A percentile compares a stretch with the other conserved stretches of the same genome.
These are phyloP conservation scores for Suillus brevipes DNA, from an alignment of 768 basidiomycete species.

Conservation along the genomic window DNA sequence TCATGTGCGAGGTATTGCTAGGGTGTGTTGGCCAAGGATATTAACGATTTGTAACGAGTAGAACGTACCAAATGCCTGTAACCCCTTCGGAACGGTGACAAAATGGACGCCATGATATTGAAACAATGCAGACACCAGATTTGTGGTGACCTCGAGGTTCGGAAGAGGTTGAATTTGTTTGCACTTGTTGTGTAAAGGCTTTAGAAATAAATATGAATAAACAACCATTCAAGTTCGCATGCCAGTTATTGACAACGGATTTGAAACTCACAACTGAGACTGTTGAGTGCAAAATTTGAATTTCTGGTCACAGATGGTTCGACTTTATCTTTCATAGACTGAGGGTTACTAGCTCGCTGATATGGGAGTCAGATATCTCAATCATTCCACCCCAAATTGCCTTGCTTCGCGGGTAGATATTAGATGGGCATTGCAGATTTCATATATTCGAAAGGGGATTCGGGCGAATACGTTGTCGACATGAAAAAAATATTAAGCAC, in stretches of 20 bases:
- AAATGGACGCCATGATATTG: slow-evolving; percentile 28
- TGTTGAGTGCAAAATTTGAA: neutral
- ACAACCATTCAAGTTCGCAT: neutral
- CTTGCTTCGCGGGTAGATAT: neutral
- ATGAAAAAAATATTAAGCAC: neutral
- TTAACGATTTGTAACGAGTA: no score
- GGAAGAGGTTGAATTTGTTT: neutral
- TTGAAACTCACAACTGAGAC: no score
- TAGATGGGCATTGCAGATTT: neutral
- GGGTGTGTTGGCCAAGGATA: neutral
- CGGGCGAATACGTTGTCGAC: neutral
- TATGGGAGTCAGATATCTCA: neutral
- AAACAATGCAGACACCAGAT: slow-evolving; percentile 3
- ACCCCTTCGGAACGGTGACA: slow-evolving; percentile 29
- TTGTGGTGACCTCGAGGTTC: slow-evolving; percentile 1
- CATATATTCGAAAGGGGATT: neutral
- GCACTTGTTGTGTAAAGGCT: slow-evolving; percentile 2
- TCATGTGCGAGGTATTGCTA: slow-evolving; percentile 93
- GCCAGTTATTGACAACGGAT: neutral
- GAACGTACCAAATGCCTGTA: slow-evolving; percentile 32
- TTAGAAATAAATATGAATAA: neutral
- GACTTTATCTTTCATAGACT: neutral
- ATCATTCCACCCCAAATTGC: neutral
- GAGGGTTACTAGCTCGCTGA: neutral
- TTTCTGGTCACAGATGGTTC: neutral